Evolutionary conservation across 306 rosid species (phyloP).

Genomic region (Ormosia semicastrata): DNA sequence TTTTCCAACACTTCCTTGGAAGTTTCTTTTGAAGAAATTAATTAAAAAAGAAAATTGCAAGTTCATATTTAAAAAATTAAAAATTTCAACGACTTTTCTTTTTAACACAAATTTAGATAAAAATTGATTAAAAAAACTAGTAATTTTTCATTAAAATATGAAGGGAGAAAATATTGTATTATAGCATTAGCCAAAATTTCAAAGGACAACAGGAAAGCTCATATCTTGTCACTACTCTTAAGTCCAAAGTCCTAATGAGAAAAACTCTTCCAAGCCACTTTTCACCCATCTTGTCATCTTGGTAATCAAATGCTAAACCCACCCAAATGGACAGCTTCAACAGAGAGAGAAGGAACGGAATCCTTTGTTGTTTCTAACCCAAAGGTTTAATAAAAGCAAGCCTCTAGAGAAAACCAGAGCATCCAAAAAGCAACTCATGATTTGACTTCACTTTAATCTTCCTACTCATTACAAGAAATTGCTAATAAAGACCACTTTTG

Average conservation of each 20-base stretch:
- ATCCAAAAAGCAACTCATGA: slow-evolving; percentile 47
- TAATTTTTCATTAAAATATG: not conserved
- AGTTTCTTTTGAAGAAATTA: not conserved
- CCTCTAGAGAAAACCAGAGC: slow-evolving; percentile 49
- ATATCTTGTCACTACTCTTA: not conserved
- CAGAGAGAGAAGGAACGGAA: slow-evolving; percentile 19
- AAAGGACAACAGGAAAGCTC: not conserved
- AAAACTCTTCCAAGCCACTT: slow-evolving; percentile 30
- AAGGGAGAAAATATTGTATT: too few species aligned
- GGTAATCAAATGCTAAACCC: slow-evolving; percentile 5
- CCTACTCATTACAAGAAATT: slow-evolving; percentile 13
- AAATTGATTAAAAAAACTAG: not conserved
- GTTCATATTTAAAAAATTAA: not conserved
- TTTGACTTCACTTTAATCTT: slow-evolving; percentile 32
- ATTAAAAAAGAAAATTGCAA: not conserved
- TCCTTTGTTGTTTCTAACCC: slow-evolving; percentile 24
- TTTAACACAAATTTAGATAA: not conserved
- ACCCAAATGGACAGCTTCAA: slow-evolving; percentile 28
- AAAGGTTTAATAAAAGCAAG: slow-evolving; percentile 30
- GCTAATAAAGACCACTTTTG: slow-evolving; percentile 30
- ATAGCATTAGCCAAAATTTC: not conserved
- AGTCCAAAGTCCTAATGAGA: slow-evolving; percentile 3
- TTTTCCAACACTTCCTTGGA: not conserved
- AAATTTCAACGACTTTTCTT: not conserved
- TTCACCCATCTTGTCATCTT: slow-evolving; percentile 4